Evolutionary conservation across 2,329 filamentous ascomycete species (phyloP).

Genomic region (Botryosphaeria dothidea): DNA sequence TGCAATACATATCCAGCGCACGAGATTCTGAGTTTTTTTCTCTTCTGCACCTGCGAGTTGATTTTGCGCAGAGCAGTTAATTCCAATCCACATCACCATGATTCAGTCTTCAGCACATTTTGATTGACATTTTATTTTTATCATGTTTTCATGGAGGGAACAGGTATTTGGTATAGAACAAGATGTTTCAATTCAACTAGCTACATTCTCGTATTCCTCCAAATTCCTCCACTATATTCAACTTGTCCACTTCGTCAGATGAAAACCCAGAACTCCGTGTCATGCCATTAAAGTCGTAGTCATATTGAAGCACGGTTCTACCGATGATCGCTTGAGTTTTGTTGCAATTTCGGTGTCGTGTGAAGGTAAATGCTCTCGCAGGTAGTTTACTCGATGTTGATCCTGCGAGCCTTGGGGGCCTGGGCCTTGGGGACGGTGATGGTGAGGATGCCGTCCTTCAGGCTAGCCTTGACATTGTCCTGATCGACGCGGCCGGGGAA

Average conservation of each 20-base stretch:
- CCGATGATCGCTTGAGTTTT: too few relatives aligned
- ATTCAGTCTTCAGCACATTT: too few relatives aligned
- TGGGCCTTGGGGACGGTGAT: slow-evolving; percentile 59
- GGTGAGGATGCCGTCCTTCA: slow-evolving; percentile 62
- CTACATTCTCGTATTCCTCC: background rate
- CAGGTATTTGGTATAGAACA: background rate
- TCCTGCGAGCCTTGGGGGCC: slow-evolving; percentile 51
- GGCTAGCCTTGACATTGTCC: slow-evolving; percentile 59
- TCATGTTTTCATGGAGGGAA: too few relatives aligned
- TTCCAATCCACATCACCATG: too few relatives aligned
- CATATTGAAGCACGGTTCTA: too few relatives aligned
- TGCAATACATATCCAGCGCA: too few relatives aligned
- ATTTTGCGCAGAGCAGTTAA: too few relatives aligned
- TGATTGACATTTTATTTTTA: too few relatives aligned
- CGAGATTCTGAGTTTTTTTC: too few relatives aligned
- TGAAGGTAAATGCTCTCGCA: background rate
- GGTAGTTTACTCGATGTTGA: slow-evolving; percentile 54
- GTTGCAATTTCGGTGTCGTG: too few relatives aligned
- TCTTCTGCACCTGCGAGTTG: too few relatives aligned
- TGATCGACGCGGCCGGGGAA: slow-evolving; percentile 61
- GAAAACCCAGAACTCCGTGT: background rate
- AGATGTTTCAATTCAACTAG: background rate
- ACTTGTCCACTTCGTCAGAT: too few relatives aligned
- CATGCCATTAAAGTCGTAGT: background rate
- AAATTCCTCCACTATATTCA: background rate